Evolutionary conservation across 441 rosid genomes (phyloP), one percentile per base, ranked within the genome.

Genomic region (Biscutella laevigata): DNA sequence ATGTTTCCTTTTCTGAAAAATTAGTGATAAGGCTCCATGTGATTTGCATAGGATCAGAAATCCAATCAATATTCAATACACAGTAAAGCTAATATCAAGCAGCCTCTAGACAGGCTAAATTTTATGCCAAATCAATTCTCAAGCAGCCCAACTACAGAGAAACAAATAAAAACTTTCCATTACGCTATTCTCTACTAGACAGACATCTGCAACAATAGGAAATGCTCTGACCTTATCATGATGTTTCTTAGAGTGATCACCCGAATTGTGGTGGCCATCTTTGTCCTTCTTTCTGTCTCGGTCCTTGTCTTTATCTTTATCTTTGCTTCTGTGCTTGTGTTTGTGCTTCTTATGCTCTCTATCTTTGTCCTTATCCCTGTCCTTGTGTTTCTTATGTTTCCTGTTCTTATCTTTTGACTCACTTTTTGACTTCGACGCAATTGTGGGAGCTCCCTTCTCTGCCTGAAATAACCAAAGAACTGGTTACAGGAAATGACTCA

Each of bases 1-100:
- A 47, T 84, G 95, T 77, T 86, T 89, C 78, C 97, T 74, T 82
- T 86, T 89, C 97, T 89, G 86, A 68, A 79, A 80, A 46, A 27
- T 59, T 36, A 39, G 54, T 53, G 49, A 33, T 24, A 69, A 30
- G 9, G 28, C 16, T 41, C 47, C 44, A 46, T 33, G 42, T 62
- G 32, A 68, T 33, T 43, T 35, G 10, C 53, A 47, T n/a, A 26
- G 15, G 30, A 38, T 21, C 2, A 10, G 9, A 60, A 54, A 48
- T 5, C 2, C 26, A 52, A 50, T 49, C 32, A 50, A 10, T 48
- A 28, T 6, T 41, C n/a, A n/a, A n/a, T n/a, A n/a, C n/a, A 21
- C 45, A 43, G 17, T 14, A 44, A 14, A 50, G 45, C 19, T 25
- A 13, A 13, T 32, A 20, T 17, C 17, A 19, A 40, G 40, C 62